A percentile compares a stretch with the other conserved stretches of the same genome.
phyloP scores from a whole-genome alignment of 2,329 filamentous ascomycete species.

The Aspergillus pseudotamarii region DNA sequence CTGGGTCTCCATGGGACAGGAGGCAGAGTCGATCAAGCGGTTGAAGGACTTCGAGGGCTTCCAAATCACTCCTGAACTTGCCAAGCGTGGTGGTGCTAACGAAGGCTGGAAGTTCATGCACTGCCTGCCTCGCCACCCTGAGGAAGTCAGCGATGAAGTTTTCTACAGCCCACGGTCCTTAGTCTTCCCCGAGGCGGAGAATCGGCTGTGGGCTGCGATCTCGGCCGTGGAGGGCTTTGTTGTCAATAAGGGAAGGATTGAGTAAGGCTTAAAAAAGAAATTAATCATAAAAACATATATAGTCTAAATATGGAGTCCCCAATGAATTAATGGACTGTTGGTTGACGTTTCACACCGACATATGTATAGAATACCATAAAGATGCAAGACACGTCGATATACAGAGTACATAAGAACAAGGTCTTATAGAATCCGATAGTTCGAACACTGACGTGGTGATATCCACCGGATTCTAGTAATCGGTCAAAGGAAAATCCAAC shows the following conservation, averaged over 20 bases:
- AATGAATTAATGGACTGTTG: neutral
- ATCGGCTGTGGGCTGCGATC: constrained; percentile 89
- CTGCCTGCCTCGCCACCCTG: constrained; percentile 85
- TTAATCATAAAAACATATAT: neutral
- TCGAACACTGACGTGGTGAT: no score
- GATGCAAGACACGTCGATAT: neutral
- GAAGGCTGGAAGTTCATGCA: constrained; percentile 97
- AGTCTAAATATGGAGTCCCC: neutral
- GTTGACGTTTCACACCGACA: neutral
- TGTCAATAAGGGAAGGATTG: constrained; percentile 86
- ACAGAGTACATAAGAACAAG: no score
- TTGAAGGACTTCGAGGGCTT: constrained; percentile 84
- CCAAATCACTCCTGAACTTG: constrained; percentile 86
- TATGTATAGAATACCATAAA: neutral
- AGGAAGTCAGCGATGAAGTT: constrained; percentile 93
- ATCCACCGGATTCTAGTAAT: no score
- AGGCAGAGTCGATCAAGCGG: constrained; percentile 76
- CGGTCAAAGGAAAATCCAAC: no score
- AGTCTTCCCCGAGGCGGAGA: constrained; percentile 93
- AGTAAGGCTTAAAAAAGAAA: constrained; percentile 7
- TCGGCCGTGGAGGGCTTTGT: constrained; percentile 86
- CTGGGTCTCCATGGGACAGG: constrained; percentile 98
- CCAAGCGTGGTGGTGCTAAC: constrained; percentile 81
- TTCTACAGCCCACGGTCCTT: constrained; percentile 86
- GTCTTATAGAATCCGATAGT: no score